Evolutionary conservation across 208 protist species (phyloP), one percentile per base, ranked within the genome.

Genomic region (Porcisia deanei): DNA sequence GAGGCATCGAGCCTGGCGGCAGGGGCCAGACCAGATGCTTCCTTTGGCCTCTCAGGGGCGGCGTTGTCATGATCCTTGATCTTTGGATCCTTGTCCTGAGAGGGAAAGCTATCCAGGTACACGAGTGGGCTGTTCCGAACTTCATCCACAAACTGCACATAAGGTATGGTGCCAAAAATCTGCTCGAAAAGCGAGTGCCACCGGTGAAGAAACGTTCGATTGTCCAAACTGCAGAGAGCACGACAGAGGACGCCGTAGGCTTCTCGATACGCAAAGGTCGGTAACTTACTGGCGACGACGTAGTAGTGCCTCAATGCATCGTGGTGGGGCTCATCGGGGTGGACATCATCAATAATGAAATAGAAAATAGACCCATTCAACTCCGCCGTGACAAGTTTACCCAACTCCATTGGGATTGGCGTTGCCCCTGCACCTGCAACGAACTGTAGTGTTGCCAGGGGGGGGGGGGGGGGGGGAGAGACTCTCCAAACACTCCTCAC

Each of bases 141-240:
- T 18, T 81, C 59, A 45, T 75, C 65, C 18, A 88, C 60, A 80
- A 94, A 94, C n/a, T 70, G 66, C 9, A 89, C 81, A 58, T 83
- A 87, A 14, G 82, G 60, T 34, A 84, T 83, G 3, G 68, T 59
- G 49, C 77, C 85, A 76, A 93, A 95, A 14, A 88, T 63, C 12
- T 80, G 82, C 47, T 82, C 60, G 54, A 92, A 88, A 4, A 92
- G 63, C 1, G 76, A 41, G 71, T 91, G 80, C 91, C 91, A 95
- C 37, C 77, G 85, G 22, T 76, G 75, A 18, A 90, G 72, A 45
- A 73, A 77, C 9, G 76, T 77, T 39, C 61, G 65, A 14, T 81
- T 79, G 6, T 78, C 69, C 37, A 81, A 30, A 16, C 66, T 54
- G 72, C 83, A 95, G n/a, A 87, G 71, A 6, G 78, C 88, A 66